Conservation (phyloP, 257 asterid species). For the Nicotiana sylvestris region DNA sequence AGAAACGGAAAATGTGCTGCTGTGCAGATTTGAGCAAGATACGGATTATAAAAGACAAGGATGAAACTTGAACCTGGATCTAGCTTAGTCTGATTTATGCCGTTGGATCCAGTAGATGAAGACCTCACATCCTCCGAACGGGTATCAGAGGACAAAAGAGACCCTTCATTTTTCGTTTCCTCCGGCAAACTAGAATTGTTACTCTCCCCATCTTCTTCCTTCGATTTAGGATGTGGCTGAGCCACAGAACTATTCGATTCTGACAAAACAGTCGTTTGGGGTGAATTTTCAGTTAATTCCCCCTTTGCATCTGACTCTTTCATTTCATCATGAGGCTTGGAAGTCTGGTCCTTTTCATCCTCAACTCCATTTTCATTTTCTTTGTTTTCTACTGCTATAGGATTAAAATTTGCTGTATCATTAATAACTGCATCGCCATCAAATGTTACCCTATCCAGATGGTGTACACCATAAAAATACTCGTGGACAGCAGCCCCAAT, state of each 20-base stretch:
- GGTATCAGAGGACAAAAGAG: constrained; percentile 5
- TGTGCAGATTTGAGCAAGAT: neutral
- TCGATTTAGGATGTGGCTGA: neutral
- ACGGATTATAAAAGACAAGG: neutral
- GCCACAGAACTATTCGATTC: constrained; percentile 18
- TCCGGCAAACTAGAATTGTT: constrained; percentile 9
- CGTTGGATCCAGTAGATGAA: constrained; percentile 22
- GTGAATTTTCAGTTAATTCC: neutral
- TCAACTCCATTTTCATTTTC: constrained; percentile 20
- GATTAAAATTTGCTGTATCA: neutral
- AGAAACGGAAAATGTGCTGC: neutral
- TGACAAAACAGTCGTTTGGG: neutral
- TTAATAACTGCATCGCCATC: constrained; percentile 3
- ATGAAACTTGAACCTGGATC: constrained; percentile 12
- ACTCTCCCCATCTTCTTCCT: neutral
- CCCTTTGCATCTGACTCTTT: constrained; percentile 17
- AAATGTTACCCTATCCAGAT: constrained; percentile 16
- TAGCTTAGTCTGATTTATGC: neutral
- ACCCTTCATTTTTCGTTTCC: constrained; percentile 13
- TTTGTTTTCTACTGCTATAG: neutral
- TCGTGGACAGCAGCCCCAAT: constrained; percentile 48
- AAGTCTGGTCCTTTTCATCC: constrained; percentile 16
- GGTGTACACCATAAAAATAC: constrained; percentile 41
- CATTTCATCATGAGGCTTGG: constrained; percentile 18
- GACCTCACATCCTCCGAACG: constrained; percentile 22